Evolutionary conservation across 164 flowering plant species (phyloP).

Genomic region (Saururus chinensis): DNA sequence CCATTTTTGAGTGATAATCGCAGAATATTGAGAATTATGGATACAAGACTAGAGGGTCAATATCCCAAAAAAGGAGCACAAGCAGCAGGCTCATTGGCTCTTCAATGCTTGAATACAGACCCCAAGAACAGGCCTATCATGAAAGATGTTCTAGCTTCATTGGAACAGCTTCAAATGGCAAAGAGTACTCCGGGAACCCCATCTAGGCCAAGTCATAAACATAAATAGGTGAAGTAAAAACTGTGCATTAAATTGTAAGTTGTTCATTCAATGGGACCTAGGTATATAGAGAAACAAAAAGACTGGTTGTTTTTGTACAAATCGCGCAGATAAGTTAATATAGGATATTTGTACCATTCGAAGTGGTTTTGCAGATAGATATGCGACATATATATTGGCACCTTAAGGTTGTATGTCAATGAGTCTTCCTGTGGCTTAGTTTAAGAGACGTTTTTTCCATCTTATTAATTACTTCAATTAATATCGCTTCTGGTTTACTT

Average conservation of each 20-base stretch:
- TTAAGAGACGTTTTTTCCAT: too few relatives aligned
- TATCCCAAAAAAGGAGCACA: conserved; percentile 73
- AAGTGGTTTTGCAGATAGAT: too few relatives aligned
- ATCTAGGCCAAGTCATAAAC: not conserved
- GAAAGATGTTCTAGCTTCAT: conserved; percentile 36
- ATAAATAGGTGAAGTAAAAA: not conserved
- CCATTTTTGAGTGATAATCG: conserved; percentile 55
- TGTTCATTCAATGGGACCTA: too few relatives aligned
- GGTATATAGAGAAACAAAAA: too few relatives aligned
- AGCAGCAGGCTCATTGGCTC: conserved; percentile 52
- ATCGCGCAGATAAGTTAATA: too few relatives aligned
- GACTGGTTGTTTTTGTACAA: too few relatives aligned
- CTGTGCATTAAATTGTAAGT: not conserved
- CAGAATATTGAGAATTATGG: conserved; percentile 70
- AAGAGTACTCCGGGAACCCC: conserved; percentile 18
- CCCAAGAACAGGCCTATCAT: conserved; percentile 59
- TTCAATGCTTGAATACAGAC: conserved; percentile 53
- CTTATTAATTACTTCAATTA: too few relatives aligned
- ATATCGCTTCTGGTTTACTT: too few relatives aligned
- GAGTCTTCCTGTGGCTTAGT: too few relatives aligned
- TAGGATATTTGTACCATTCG: too few relatives aligned
- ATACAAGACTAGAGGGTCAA: conserved; percentile 73
- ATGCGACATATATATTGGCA: too few relatives aligned
- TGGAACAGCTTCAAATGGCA: conserved; percentile 36
- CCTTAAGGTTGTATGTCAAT: too few relatives aligned